These are phyloP conservation scores for Kregervanrija fluxuum DNA, from an alignment of 805 yeast species.

Conservation along the genomic window DNA sequence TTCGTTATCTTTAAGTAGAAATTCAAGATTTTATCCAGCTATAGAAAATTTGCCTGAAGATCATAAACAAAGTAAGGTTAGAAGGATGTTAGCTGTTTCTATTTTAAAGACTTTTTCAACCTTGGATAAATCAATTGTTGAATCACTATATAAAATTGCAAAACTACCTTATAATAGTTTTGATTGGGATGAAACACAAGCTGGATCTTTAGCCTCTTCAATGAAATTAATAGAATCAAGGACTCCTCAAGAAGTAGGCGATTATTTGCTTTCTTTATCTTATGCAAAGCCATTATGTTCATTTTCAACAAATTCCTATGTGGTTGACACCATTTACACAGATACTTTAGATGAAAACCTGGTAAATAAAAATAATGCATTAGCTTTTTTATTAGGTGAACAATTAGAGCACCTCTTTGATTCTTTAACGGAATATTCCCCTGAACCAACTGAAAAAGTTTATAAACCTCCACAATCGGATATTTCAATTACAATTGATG, in stretches of 20 bases:
- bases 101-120: constrained; percentile 59
- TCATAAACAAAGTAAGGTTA: constrained; percentile 48
- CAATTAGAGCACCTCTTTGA: constrained; percentile 86
- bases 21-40: constrained; percentile 74
- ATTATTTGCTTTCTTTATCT: constrained; percentile 47
- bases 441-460: constrained; percentile 70
- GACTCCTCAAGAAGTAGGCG: constrained; percentile 53
- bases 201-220: constrained; percentile 69
- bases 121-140: constrained; percentile 31
- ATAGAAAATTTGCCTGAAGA: constrained; percentile 54
- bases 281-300: constrained; percentile 29
- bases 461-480: constrained; percentile 51
- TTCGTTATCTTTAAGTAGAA: constrained; percentile 46
- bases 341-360: constrained; percentile 25
- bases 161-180: constrained; percentile 16
- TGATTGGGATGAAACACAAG: constrained; percentile 74
- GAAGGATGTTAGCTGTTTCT: constrained; percentile 73
- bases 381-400: constrained; percentile 73
- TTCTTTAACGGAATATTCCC: constrained; percentile 85
- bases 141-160: constrained; percentile 12
- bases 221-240: constrained; percentile 49
- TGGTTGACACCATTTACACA: constrained; percentile 66
- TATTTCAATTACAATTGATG: constrained; percentile 11
- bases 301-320: constrained; percentile 35
- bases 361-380: constrained; percentile 57